A percentile compares a stretch with the other conserved stretches of the same genome.
phyloP scores from a whole-genome alignment of 352 stramenopile genomes.

The Pythium utonaiense region DNA sequence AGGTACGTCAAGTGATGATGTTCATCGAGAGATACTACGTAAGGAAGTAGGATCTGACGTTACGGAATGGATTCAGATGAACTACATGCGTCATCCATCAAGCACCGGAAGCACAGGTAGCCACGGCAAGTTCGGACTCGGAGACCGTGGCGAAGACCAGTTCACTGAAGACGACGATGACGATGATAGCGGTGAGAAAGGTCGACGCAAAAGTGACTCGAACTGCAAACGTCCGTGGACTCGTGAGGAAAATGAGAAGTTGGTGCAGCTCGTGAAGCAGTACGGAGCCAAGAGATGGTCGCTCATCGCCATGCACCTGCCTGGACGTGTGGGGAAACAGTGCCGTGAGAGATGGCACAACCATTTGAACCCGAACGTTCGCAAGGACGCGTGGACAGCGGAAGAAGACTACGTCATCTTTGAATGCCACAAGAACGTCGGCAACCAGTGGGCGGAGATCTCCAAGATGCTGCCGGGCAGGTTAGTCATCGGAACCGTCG shows the following conservation, averaged over 20 bases:
- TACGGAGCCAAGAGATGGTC: slow-evolving; percentile 89
- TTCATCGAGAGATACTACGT: not conserved
- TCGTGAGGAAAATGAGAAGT: slow-evolving; percentile 85
- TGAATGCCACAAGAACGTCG: slow-evolving; percentile 89
- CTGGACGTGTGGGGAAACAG: slow-evolving; percentile 86
- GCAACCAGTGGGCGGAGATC: slow-evolving; percentile 92
- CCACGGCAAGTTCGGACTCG: slow-evolving; percentile 10
- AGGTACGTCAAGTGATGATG: slow-evolving; percentile 8
- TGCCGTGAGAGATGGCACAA: slow-evolving; percentile 89
- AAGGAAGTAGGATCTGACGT: not conserved
- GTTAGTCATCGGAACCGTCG: too few species aligned
- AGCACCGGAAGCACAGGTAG: slow-evolving; percentile 21
- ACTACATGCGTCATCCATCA: slow-evolving; percentile 20
- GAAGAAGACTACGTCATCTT: slow-evolving; percentile 91
- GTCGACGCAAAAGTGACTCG: slow-evolving; percentile 55
- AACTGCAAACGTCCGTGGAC: slow-evolving; percentile 88
- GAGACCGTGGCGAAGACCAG: slow-evolving; percentile 41
- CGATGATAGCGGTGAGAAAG: slow-evolving; percentile 53
- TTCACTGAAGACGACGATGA: slow-evolving; percentile 76
- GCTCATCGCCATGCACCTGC: slow-evolving; percentile 86
- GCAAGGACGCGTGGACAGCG: slow-evolving; percentile 86
- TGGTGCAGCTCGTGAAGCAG: slow-evolving; percentile 87
- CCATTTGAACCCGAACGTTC: slow-evolving; percentile 82
- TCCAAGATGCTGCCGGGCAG: slow-evolving; percentile 87
- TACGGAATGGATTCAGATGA: slow-evolving; percentile 18